phyloP scores from a whole-genome alignment of 2,329 filamentous ascomycete genomes.

The Colletotrichum endophyticum region DNA sequence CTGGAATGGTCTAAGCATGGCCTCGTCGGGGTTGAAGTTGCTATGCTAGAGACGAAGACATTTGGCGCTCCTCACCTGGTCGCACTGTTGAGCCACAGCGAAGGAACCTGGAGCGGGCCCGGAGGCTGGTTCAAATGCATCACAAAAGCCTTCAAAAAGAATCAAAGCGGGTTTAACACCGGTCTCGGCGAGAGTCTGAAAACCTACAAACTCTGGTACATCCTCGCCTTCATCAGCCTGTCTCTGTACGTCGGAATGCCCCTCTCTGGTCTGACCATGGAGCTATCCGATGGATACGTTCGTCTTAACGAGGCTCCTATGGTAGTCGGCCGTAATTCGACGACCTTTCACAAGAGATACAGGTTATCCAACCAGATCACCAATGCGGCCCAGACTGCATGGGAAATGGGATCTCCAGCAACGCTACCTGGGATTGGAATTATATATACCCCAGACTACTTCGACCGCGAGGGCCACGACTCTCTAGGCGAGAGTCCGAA shows the following conservation, averaged over 20 bases:
- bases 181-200: neutral
- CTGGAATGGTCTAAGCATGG: conserved; percentile 21
- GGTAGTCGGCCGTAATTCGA: conserved; percentile 1
- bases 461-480: neutral
- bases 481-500: conserved; percentile 1
- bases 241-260: conserved; percentile 20
- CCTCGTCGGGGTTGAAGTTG: conserved; percentile 17
- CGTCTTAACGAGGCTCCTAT: neutral
- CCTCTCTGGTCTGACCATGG: conserved; percentile 16
- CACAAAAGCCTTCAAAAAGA: neutral
- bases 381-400: neutral
- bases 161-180: rapidly evolving
- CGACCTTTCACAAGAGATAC: neutral
- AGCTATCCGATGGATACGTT: conserved; percentile 21
- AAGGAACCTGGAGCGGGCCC: conserved; percentile 12
- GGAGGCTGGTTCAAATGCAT: conserved; percentile 14
- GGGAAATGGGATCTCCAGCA: neutral
- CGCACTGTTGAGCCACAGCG: neutral
- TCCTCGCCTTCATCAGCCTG: conserved; percentile 3
- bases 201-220: conserved; percentile 4
- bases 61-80: conserved; percentile 5
- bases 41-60: conserved; percentile 1
- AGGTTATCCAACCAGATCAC: rapidly evolving
- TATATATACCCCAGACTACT: neutral
- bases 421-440: conserved; percentile 16